Base-by-base conservation (phyloP, 2,329 filamentous ascomycete genomes). In the Diaporthe eres region DNA sequence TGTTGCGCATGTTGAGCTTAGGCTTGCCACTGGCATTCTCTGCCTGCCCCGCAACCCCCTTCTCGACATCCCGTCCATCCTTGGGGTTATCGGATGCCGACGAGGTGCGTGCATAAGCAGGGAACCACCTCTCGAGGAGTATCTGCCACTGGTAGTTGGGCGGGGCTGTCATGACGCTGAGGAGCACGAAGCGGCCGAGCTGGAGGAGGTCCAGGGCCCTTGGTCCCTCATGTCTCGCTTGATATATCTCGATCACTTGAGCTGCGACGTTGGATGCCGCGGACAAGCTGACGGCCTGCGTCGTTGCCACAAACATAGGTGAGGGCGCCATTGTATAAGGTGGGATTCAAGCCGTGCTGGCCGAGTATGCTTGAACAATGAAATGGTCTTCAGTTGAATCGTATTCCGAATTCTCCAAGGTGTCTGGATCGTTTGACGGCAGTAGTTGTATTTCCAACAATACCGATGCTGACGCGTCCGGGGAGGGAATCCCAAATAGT, bases 81-180 rank as follows among this genome's bases (percentile, higher is more conserved):
- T 39, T 67, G 22, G 57, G 9, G 12, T 9, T 31, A 10, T 31
- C 34, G 25, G 63, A 15, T 53, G 44, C 58, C 55, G 57, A 53
- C 53, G 77, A n/a, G 15, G 79, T 25, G 15, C 28, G 44, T 37
- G 57, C 81, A 77, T 86, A 85, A 0, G 88, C 88, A 0, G 90
- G 90, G 74, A 90, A 90, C 13, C 81, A 85, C 31, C 84, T 83
- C 81, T 91, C 90, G 42, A 91, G 85, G 42, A 86, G 86, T 73
- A 88, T 86, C 78, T 92, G 89, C 90, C 90, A 92, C 74, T 89
- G 82, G 79, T 89, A 91, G 77, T 90, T 91, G 70, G 90, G 87
- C 9, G 90, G 90, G 1, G 89, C 86, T 6, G 87, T 88, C 57
- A 91, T 82, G 74, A 91, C 81, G 3, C 89, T 85, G 71, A 89